Evolutionary conservation across 2,329 filamentous ascomycete genomes (phyloP), one percentile per base, ranked within the genome.

Genomic region (Truncatella angustata): DNA sequence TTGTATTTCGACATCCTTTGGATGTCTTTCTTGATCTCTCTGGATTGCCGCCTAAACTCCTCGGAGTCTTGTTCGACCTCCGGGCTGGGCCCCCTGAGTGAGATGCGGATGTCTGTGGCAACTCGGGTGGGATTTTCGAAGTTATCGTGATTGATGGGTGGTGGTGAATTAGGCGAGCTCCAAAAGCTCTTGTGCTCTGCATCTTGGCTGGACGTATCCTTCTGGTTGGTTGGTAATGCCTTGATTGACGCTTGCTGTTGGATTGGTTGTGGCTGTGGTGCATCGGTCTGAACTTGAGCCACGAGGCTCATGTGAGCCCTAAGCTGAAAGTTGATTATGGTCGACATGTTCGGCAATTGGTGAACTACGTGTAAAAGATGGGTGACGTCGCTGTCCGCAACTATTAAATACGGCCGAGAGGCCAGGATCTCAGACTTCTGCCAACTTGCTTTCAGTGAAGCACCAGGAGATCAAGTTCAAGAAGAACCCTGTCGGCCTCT

Each of bases 1-100:
- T 39, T 24, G 34, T 34, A 51, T 9, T 49, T 37, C 24, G 43
- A 43, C 23, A 54, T 36, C 42, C 52, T 10, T 21, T 44, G 49
- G 16, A 43, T n/a, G 24, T 51, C 52, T 21, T 39, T 51, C 44
- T 54, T 47, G 35, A 51, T 54, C 28, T 51, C 52, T 23, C 24
- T 48, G 43, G 48, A 34, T 26, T 54, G 49, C 21, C 21, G 42
- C 28, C 37, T 54, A 36, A 51, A 54, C 43, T 54, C 52, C 3
- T 51, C 49, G 26, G 52, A 54, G 30, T 49, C 24, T 18, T 42
- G 24, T 18, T 44, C 35, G 12, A 49, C 35, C 12, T 32, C 16
- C 9, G 48, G 49, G 36, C 32, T 24, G 10, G 49, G 49, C 14
- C 26, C 28, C 21, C 37, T 42, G 24, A 51, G 35, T 16, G 49